Evolutionary conservation across 2,329 filamentous ascomycete species (phyloP).

Genomic region (Calonectria leucothoes): DNA sequence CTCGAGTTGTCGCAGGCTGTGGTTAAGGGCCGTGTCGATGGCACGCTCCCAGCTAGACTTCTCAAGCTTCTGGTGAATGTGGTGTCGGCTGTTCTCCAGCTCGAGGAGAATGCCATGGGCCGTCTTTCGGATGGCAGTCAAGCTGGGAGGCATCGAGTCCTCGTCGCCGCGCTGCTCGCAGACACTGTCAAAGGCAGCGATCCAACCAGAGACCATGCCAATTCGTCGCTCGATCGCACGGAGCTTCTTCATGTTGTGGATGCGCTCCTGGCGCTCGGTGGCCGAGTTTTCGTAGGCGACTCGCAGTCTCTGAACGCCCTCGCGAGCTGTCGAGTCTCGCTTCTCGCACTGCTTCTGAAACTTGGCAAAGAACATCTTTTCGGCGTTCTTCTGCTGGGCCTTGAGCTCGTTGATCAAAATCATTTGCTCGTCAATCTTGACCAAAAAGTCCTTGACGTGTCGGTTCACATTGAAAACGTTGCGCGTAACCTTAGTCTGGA

Average conservation of each 20-base stretch:
- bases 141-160: slow-evolving; percentile 73
- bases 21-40: slow-evolving; percentile 88
- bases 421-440: slow-evolving; percentile 99
- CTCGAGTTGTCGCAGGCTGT: slow-evolving; percentile 83
- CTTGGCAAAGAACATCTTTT: slow-evolving; percentile 84
- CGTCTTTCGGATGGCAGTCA: slow-evolving; percentile 84
- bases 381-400: slow-evolving; percentile 90
- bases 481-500: slow-evolving; percentile 98
- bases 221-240: slow-evolving; percentile 88
- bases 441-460: slow-evolving; percentile 98
- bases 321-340: slow-evolving; percentile 78
- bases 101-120: slow-evolving; percentile 90
- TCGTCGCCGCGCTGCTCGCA: slow-evolving; percentile 70
- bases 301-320: slow-evolving; percentile 84
- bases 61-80: slow-evolving; percentile 86
- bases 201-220: slow-evolving; percentile 88
- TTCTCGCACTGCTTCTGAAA: slow-evolving; percentile 93
- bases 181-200: slow-evolving; percentile 88
- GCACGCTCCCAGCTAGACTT: slow-evolving; percentile 88
- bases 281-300: slow-evolving; percentile 85
- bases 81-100: slow-evolving; percentile 88
- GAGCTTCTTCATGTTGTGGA: slow-evolving; percentile 83
- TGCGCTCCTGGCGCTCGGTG: slow-evolving; percentile 81
- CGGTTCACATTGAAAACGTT: slow-evolving; percentile 99
- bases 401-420: slow-evolving; percentile 96